phyloP scores from a whole-genome alignment of 768 basidiomycete species.

The Boletus pseudo-olivaceus region DNA sequence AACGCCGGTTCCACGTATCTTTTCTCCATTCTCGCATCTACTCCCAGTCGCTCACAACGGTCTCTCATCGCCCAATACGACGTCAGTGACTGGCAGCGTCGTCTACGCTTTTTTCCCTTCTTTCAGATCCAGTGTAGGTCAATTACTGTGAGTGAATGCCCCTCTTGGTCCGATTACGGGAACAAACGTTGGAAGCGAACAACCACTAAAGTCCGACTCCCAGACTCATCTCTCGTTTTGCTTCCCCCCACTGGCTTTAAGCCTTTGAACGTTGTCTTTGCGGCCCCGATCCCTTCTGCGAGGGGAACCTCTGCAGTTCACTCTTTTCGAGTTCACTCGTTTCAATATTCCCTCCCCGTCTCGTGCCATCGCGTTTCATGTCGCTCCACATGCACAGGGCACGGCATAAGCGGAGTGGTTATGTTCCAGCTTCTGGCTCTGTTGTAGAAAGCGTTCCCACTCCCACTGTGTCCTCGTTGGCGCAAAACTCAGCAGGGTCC shows the following conservation, averaged over 20 bases:
- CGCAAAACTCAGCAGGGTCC: slow-evolving; percentile 15
- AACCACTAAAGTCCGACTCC: slow-evolving; percentile 9
- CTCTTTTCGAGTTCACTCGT: slow-evolving; percentile 19
- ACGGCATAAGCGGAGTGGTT: slow-evolving; percentile 14
- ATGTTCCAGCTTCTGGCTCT: slow-evolving; percentile 21
- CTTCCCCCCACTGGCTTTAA: background rate
- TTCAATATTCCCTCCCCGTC: background rate
- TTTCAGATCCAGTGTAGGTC: background rate
- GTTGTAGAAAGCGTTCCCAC: slow-evolving; percentile 21
- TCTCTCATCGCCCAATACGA: slow-evolving; percentile 3
- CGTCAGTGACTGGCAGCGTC: slow-evolving; percentile 7
- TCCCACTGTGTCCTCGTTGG: slow-evolving; percentile 25
- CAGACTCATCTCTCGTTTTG: background rate
- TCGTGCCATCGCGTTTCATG: slow-evolving; percentile 13
- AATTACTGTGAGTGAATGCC: slow-evolving; percentile 10
- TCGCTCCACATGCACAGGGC: slow-evolving; percentile 2
- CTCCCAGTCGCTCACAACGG: background rate
- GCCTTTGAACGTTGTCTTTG: background rate
- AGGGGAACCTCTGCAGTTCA: slow-evolving; percentile 12
- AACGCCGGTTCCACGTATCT: background rate
- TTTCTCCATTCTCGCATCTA: background rate
- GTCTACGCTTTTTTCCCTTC: background rate
- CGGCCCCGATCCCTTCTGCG: slow-evolving; percentile 20
- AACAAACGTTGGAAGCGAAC: slow-evolving; percentile 24
- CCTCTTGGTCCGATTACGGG: background rate